Conservation (phyloP, 495 filamentous ascomycete species). For the Penicilliopsis zonata region DNA sequence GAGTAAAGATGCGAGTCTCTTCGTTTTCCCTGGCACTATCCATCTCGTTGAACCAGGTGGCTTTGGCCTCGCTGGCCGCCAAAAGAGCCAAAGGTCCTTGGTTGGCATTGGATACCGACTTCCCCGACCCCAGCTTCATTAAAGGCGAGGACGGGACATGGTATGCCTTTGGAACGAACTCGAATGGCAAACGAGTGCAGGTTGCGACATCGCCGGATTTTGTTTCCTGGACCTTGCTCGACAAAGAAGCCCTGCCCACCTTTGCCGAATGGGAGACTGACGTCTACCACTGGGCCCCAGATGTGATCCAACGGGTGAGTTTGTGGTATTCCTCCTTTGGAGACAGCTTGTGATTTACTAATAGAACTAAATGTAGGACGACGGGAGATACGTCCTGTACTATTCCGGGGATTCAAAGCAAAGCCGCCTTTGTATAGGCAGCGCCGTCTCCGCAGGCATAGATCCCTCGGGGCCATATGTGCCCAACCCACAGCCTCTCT, state of each 20-base stretch:
- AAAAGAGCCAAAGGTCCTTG: constrained; percentile 11
- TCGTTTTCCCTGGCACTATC: constrained; percentile 2
- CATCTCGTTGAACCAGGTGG: constrained; percentile 6
- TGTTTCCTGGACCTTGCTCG: constrained; percentile 20
- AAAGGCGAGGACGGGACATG: constrained; percentile 16
- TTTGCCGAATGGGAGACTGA: constrained; percentile 21
- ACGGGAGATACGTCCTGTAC: constrained; percentile 46
- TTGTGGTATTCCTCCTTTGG: not conserved
- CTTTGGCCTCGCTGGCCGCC: constrained; percentile 5
- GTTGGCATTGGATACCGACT: constrained; percentile 19
- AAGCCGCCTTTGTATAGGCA: constrained; percentile 42
- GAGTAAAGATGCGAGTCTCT: too few relatives aligned
- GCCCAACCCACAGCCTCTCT: constrained; percentile 28
- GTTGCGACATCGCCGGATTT: constrained; percentile 25
- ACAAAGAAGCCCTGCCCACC: constrained; percentile 25
- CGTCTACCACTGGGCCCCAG: constrained; percentile 24
- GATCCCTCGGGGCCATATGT: constrained; percentile 39
- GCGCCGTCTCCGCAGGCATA: constrained; percentile 26
- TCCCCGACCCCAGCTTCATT: constrained; percentile 27
- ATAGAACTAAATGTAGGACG: constrained; percentile 12
- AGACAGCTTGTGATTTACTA: constrained; percentile 2
- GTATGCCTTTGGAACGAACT: constrained; percentile 32
- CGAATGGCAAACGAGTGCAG: constrained; percentile 20
- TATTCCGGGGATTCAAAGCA: constrained; percentile 37
- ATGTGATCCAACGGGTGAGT: constrained; percentile 26